Evolutionary conservation across 106 monocot species (phyloP).

Genomic region (Phalaenopsis equestris): DNA sequence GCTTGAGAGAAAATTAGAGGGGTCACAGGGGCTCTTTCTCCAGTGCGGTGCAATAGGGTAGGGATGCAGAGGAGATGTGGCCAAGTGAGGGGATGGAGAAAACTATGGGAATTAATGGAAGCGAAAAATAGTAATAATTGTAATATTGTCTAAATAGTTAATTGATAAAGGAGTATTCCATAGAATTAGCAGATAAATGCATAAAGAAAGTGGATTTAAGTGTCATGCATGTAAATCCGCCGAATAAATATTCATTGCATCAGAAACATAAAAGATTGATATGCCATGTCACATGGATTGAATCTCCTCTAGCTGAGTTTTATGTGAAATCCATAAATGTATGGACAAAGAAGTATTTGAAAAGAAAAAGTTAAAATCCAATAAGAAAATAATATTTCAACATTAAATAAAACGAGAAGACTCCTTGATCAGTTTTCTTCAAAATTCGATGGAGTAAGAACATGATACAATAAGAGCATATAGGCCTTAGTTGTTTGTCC

Average conservation of each 20-base stretch:
- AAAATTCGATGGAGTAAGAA: background rate
- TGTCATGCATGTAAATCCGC: background rate
- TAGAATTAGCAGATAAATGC: background rate
- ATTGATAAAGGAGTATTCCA: background rate
- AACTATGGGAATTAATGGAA: background rate
- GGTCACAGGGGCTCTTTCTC: background rate
- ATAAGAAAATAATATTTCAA: background rate
- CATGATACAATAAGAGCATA: background rate
- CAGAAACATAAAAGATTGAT: background rate
- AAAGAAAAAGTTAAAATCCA: constrained; percentile 1
- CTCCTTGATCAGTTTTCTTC: background rate
- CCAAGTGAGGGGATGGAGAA: background rate
- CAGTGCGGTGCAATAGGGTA: background rate
- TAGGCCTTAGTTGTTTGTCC: background rate
- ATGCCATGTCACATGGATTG: background rate
- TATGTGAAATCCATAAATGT: background rate
- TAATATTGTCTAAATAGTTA: background rate
- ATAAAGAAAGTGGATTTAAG: background rate
- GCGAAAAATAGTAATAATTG: background rate
- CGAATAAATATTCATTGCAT: background rate
- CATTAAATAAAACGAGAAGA: background rate
- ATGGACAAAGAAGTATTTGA: background rate
- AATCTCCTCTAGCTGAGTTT: background rate
- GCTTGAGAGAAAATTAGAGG: background rate
- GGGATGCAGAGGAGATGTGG: background rate